A percentile compares a stretch with the other conserved stretches of the same genome.
phyloP scores from a whole-genome alignment of 768 basidiomycete genomes.

The Mycena floridula region DNA sequence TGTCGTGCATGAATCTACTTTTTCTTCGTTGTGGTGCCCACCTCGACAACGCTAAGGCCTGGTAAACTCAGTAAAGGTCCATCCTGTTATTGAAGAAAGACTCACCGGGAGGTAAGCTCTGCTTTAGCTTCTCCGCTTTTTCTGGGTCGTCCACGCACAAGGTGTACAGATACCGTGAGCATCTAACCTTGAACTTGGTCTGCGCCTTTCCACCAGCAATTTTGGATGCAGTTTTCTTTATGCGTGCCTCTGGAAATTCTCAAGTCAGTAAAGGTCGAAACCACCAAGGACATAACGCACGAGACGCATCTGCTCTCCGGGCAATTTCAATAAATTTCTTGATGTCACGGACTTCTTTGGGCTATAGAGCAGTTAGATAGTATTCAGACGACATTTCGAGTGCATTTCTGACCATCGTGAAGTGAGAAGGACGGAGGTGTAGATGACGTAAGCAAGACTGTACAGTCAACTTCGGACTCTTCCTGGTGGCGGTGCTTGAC shows the following conservation, averaged over 20 bases:
- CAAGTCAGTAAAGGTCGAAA: too few relatives aligned
- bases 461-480: too few relatives aligned
- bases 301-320: constrained; percentile 92
- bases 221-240: constrained; percentile 86
- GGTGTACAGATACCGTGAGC: constrained; percentile 97
- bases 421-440: too few relatives aligned
- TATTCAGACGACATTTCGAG: too few relatives aligned
- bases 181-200: constrained; percentile 99
- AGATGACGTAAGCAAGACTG: too few relatives aligned
- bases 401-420: too few relatives aligned
- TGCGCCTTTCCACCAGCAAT: constrained; percentile 63
- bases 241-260: constrained; percentile 84
- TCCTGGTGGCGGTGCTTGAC: too few relatives aligned
- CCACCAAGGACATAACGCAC: constrained; percentile 46
- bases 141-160: constrained; percentile 91
- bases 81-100: constrained; percentile 6
- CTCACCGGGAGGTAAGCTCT: constrained; percentile 91
- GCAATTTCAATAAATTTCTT: constrained; percentile 98
- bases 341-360: constrained; percentile 97
- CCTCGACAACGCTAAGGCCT: constrained; percentile 72
- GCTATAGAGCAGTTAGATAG: too few relatives aligned
- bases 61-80: neutral
- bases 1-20: constrained; percentile 52
- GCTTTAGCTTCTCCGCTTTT: constrained; percentile 97
- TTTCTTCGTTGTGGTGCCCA: constrained; percentile 66